phyloP scores from a whole-genome alignment of 106 monocot species.

The Dioscorea dumetorum region DNA sequence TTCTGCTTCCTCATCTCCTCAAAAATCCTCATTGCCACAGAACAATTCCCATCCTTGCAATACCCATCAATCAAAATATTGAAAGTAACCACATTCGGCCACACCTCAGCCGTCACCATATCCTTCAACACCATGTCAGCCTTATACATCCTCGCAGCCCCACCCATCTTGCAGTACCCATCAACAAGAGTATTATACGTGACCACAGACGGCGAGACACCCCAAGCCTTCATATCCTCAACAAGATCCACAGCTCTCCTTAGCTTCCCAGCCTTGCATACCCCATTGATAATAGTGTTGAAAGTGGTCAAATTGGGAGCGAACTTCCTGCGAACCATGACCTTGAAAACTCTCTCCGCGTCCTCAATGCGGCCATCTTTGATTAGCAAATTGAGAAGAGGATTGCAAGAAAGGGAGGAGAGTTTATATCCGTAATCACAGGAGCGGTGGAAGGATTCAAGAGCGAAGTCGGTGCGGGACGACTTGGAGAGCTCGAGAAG shows the following conservation, averaged over 20 bases:
- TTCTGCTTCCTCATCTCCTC: slow-evolving; percentile 64
- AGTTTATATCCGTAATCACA: slow-evolving; percentile 41
- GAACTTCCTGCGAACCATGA: slow-evolving; percentile 42
- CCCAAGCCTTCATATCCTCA: slow-evolving; percentile 71
- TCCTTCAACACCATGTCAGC: slow-evolving; percentile 56
- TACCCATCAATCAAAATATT: slow-evolving; percentile 74
- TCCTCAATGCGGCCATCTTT: slow-evolving; percentile 11
- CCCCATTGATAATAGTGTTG: slow-evolving; percentile 52
- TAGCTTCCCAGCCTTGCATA: slow-evolving; percentile 55
- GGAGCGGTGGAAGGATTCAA: slow-evolving; percentile 51
- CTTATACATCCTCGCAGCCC: slow-evolving; percentile 53
- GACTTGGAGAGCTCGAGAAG: slow-evolving; percentile 41
- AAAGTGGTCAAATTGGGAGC: slow-evolving; percentile 64
- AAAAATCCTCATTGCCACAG: slow-evolving; percentile 54
- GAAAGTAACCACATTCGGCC: slow-evolving; percentile 66
- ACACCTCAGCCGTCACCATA: slow-evolving; percentile 42
- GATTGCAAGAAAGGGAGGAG: slow-evolving; percentile 55
- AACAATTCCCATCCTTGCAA: slow-evolving; percentile 59
- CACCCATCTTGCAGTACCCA: slow-evolving; percentile 56
- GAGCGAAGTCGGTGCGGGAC: slow-evolving; percentile 16
- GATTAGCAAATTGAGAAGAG: slow-evolving; percentile 43
- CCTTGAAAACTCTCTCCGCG: slow-evolving; percentile 35
- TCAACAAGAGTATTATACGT: slow-evolving; percentile 74
- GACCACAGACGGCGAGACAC: slow-evolving; percentile 43
- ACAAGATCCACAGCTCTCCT: slow-evolving; percentile 49